Conservation (phyloP, 2,329 filamentous ascomycete species). For the Blastomyces emzantsi region DNA sequence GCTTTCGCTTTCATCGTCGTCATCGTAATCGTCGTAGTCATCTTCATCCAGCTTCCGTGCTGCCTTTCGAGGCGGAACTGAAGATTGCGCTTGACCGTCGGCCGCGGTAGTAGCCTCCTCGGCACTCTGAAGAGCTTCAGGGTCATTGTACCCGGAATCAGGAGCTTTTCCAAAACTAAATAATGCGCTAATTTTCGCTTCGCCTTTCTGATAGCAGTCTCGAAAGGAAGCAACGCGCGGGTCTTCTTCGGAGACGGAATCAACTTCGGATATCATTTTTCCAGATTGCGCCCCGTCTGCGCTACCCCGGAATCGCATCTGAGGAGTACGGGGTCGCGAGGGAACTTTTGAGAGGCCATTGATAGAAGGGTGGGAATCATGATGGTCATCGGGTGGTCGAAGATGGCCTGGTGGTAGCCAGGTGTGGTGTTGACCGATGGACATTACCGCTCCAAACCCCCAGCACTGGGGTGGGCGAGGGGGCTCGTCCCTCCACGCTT, state of each 20-base stretch:
- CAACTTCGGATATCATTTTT: conserved; percentile 42
- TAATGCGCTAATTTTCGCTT: conserved; percentile 67
- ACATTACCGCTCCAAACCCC: conserved; percentile 47
- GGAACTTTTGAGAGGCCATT: conserved; percentile 38
- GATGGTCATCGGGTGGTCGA: conserved; percentile 53
- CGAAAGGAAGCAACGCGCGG: conserved; percentile 62
- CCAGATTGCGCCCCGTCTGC: conserved; percentile 41
- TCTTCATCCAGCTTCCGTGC: conserved; percentile 71
- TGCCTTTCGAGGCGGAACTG: conserved; percentile 44
- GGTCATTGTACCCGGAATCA: conserved; percentile 32
- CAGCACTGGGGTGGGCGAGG: conserved; percentile 38
- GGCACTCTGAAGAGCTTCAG: conserved; percentile 40
- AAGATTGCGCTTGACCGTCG: conserved; percentile 40
- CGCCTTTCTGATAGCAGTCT: conserved; percentile 66
- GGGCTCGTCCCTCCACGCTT: conserved; percentile 39
- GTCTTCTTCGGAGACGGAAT: conserved; percentile 55
- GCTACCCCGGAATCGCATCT: conserved; percentile 35
- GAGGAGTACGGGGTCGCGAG: conserved; percentile 38
- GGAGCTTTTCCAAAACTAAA: conserved; percentile 46
- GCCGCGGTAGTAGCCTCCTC: conserved; percentile 35
- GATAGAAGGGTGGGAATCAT: conserved; percentile 29
- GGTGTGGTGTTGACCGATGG: conserved; percentile 58
- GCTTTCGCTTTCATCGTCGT: conserved; percentile 51
- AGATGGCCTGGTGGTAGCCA: conserved; percentile 55
- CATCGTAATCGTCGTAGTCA: conserved; percentile 60